Evolutionary conservation across 2,329 filamentous ascomycete genomes (phyloP), one percentile per base, ranked within the genome.

Genomic region (Mariannaea elegans): DNA sequence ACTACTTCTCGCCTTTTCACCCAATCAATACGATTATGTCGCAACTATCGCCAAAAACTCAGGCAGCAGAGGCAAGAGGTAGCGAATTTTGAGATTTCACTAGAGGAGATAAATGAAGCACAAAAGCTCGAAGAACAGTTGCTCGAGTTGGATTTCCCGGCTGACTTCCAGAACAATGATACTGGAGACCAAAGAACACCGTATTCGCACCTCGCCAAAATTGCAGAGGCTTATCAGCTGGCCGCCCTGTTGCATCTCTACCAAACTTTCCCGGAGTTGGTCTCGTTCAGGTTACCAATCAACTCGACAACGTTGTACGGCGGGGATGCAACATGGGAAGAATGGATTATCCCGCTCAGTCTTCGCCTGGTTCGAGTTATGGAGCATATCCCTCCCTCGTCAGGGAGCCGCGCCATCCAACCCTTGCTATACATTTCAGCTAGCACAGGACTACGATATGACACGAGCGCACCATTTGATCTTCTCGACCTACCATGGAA

Each of bases 161-260:
- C 14, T 31, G 27, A 8, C 18, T 61, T 18, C 32, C 55, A 13
- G 8, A 41, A 60, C 2, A 59, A 68, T 4, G 73, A 72, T 7
- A 77, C 74, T 0, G 77, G 75, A 1, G 75, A 78, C 46, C 53
- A 67, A 16, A 57, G 58, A 3, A 71, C 68, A 1, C 75, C 72
- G 0, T 61, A 64, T 1, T 55, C 67, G 2, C 76, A 80, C 42
- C 73, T 80, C 0, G 69, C 71, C 1, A 64, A 69, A 7, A 72
- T 77, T 2, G 76, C 77, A n/a, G 77, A 80, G 55, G 77, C 76
- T 0, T 79, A 78, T 38, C 73, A 76, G 23, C 65, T 80, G 5
- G 71, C 74, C 1, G 74, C 77, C 0, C 53, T 80, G 4, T 62
- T 79, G 2, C 77, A 79, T 23, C 71, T 80, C 0, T 79, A 80